phyloP scores from a whole-genome alignment of 164 flowering plant species.

The Saururus chinensis region DNA sequence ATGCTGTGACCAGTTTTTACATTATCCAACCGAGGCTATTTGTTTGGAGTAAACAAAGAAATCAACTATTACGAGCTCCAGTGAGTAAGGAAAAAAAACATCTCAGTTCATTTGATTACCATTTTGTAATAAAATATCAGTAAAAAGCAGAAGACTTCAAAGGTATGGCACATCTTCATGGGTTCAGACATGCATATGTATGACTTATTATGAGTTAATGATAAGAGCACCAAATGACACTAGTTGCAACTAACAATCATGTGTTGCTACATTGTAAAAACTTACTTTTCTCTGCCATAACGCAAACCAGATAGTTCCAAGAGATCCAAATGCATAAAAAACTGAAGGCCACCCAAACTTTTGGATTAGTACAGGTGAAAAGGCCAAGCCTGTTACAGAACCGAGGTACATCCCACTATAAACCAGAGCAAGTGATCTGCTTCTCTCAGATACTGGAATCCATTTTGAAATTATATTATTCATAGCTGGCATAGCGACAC shows the following conservation, averaged over 20 bases:
- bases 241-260: not conserved
- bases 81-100: no score
- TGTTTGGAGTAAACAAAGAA: no score
- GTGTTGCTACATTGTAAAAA: not conserved
- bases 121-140: no score
- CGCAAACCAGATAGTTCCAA: constrained; percentile 93
- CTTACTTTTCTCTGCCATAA: constrained; percentile 78
- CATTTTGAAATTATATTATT: constrained; percentile 90
- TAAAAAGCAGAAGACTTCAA: not conserved
- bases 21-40: not conserved
- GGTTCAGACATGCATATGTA: not conserved
- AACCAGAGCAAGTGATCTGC: constrained; percentile 94
- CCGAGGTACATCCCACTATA: constrained; percentile 99
- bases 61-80: no score
- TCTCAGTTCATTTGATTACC: no score
- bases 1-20: not conserved
- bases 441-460: constrained; percentile 98
- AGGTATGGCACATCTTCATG: not conserved
- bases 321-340: constrained; percentile 91
- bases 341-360: constrained; percentile 97
- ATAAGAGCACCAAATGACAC: no score
- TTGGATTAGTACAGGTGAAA: constrained; percentile 79
- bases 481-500: constrained; percentile 99
- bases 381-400: constrained; percentile 83
- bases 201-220: not conserved